Percentiles rank a stretch among this genome's conserved stretches.
These are phyloP conservation scores for Saturnispora bothae DNA, from an alignment of 805 yeast species.

Conservation along the genomic window DNA sequence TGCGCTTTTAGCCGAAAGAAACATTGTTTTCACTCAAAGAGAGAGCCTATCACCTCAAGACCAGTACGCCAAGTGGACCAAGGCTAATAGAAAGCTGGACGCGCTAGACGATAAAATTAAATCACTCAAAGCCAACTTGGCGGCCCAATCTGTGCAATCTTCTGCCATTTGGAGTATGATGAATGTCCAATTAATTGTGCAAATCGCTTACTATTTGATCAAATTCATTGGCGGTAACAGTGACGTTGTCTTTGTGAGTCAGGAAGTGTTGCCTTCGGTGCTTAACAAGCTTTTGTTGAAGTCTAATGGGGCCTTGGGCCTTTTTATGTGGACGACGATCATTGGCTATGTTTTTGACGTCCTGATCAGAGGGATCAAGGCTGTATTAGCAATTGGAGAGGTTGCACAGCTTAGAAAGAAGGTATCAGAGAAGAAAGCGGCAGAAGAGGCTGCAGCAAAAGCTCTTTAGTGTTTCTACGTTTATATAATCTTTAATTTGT, in stretches of 20 bases:
- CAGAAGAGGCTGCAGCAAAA: too few relatives aligned
- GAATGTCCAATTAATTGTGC: background rate
- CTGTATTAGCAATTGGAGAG: background rate
- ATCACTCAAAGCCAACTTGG: conserved; percentile 2
- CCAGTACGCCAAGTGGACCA: conserved; percentile 93
- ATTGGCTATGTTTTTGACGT: background rate
- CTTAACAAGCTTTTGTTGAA: background rate
- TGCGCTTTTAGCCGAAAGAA: background rate
- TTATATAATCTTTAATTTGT: too few relatives aligned
- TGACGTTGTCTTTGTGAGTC: background rate
- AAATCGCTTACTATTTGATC: background rate
- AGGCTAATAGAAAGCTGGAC: conserved; percentile 65
- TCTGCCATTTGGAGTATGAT: background rate
- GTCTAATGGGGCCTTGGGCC: conserved; percentile 1
- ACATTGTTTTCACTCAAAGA: conserved; percentile 23
- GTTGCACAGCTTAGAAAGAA: too few relatives aligned
- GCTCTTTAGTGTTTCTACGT: too few relatives aligned
- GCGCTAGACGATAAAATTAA: conserved; percentile 44
- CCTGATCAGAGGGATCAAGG: background rate
- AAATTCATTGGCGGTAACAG: conserved; percentile 1
- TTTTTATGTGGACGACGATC: conserved; percentile 4
- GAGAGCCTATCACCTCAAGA: conserved; percentile 74
- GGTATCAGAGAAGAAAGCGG: too few relatives aligned
- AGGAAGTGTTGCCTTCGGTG: conserved; percentile 2
- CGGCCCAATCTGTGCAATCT: background rate